phyloP scores from a whole-genome alignment of 2,329 filamentous ascomycete genomes.

The Mariannaea sp. region DNA sequence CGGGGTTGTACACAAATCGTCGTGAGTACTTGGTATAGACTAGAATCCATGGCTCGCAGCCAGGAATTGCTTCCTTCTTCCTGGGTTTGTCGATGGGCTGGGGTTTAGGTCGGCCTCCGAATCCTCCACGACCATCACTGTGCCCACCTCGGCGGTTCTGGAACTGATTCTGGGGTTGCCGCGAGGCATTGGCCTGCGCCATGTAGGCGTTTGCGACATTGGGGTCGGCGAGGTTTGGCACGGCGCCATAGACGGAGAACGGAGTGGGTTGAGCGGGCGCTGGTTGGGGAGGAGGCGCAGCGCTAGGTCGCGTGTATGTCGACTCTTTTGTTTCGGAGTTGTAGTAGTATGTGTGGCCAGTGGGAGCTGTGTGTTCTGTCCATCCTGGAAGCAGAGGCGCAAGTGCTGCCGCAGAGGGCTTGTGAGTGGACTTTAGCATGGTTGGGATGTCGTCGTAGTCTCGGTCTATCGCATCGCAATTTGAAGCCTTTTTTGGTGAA shows the following conservation, averaged over 20 bases:
- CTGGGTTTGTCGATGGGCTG: slow-evolving; percentile 81
- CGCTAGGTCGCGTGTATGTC: slow-evolving; percentile 78
- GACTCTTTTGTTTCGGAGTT: slow-evolving; percentile 81
- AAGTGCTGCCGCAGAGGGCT: slow-evolving; percentile 53
- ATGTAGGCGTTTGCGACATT: slow-evolving; percentile 65
- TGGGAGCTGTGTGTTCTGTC: slow-evolving; percentile 91
- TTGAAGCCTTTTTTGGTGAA: neutral
- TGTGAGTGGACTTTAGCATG: slow-evolving; percentile 82
- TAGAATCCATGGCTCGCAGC: slow-evolving; percentile 83
- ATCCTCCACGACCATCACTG: slow-evolving; percentile 51
- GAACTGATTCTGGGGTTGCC: slow-evolving; percentile 42
- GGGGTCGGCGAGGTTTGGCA: slow-evolving; percentile 56
- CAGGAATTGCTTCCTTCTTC: slow-evolving; percentile 77
- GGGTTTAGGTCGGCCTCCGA: slow-evolving; percentile 64
- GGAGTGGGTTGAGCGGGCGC: slow-evolving; percentile 40
- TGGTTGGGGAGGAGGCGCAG: slow-evolving; percentile 29
- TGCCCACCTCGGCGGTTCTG: slow-evolving; percentile 35
- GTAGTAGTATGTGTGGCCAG: slow-evolving; percentile 88
- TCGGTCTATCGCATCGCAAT: slow-evolving; percentile 28
- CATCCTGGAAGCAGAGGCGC: slow-evolving; percentile 77
- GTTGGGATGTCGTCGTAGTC: slow-evolving; percentile 9
- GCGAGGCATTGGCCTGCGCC: slow-evolving; percentile 55
- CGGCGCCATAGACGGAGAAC: slow-evolving; percentile 35
- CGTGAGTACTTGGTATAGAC: slow-evolving; percentile 91
- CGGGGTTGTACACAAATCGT: slow-evolving; percentile 86